Conservation (phyloP, 306 rosid genomes). For the Ammopiptanthus mongolicus region DNA sequence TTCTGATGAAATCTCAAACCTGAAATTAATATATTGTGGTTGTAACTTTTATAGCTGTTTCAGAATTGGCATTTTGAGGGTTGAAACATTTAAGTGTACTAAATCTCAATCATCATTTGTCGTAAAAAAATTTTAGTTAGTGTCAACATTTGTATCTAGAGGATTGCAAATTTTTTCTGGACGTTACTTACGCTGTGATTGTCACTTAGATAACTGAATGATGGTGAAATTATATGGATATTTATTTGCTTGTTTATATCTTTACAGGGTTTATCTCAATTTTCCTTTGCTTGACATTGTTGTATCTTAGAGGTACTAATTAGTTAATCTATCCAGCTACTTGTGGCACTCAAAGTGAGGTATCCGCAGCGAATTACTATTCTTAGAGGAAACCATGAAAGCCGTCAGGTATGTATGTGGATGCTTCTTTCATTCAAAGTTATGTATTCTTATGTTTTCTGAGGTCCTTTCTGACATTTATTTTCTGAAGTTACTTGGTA, state of each 20-base stretch:
- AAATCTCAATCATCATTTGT: not conserved
- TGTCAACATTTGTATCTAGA: not conserved
- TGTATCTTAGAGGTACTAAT: slow-evolving; percentile 7
- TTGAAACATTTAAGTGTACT: not conserved
- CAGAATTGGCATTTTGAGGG: not conserved
- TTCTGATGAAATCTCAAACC: not conserved
- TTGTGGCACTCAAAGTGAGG: slow-evolving; percentile 77
- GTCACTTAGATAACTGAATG: not conserved
- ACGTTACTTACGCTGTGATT: not conserved
- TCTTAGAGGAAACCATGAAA: slow-evolving; percentile 87
- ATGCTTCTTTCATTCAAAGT: not conserved
- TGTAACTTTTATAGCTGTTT: not conserved
- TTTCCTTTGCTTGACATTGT: not conserved
- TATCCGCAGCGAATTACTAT: slow-evolving; percentile 75
- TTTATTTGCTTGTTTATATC: not conserved
- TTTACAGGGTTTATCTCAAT: not conserved
- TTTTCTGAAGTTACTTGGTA: not conserved
- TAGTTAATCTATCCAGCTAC: slow-evolving; percentile 42
- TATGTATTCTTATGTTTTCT: not conserved
- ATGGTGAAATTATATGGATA: not conserved
- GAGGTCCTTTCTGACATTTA: not conserved
- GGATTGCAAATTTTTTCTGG: not conserved
- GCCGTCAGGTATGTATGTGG: slow-evolving; percentile 60
- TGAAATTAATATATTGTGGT: not conserved
- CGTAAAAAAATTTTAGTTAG: not conserved